A percentile compares a stretch with the other conserved stretches of the same genome.
Conservation (phyloP, 345 rosid species). For the Hibiscus tridactylites region DNA sequence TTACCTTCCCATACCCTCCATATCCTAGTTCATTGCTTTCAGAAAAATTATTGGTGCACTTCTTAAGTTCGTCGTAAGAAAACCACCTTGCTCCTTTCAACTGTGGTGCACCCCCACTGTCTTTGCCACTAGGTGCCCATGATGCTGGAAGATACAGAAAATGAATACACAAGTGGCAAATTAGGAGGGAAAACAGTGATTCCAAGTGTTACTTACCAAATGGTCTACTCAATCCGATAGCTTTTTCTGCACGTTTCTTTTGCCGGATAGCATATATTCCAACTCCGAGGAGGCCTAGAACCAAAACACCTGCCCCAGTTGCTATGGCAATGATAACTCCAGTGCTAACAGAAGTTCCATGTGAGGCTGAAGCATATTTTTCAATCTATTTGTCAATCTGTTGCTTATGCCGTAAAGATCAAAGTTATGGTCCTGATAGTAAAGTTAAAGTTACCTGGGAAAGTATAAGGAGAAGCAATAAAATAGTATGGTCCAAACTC, state of each 20-base stretch:
- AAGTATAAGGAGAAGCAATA: conserved; percentile 74
- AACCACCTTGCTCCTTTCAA: conserved; percentile 97
- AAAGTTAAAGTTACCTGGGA: conserved; percentile 50
- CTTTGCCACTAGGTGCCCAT: conserved; percentile 83
- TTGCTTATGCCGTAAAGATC: neutral
- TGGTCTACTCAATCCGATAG: conserved; percentile 76
- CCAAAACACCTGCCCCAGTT: conserved; percentile 40
- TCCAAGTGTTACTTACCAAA: conserved; percentile 47
- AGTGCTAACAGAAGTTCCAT: conserved; percentile 34
- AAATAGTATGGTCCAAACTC: conserved; percentile 84
- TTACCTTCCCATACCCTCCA: conserved; percentile 94
- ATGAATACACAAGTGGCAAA: neutral
- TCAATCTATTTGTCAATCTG: neutral
- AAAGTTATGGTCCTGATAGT: neutral
- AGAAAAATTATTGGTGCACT: conserved; percentile 63
- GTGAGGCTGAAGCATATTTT: conserved; percentile 32
- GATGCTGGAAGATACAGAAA: conserved; percentile 47
- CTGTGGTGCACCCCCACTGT: conserved; percentile 81
- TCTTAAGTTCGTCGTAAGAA: conserved; percentile 86
- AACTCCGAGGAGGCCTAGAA: conserved; percentile 56
- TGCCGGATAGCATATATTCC: conserved; percentile 75
- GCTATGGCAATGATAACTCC: conserved; percentile 40
- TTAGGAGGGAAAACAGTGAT: neutral
- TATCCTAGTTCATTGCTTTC: conserved; percentile 71
- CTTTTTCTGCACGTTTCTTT: conserved; percentile 90